A percentile compares a stretch with the other conserved stretches of the same genome.
Evolutionary conservation across 2,329 filamentous ascomycete genomes (phyloP).

Genomic region (Dactylonectria estremocensis): DNA sequence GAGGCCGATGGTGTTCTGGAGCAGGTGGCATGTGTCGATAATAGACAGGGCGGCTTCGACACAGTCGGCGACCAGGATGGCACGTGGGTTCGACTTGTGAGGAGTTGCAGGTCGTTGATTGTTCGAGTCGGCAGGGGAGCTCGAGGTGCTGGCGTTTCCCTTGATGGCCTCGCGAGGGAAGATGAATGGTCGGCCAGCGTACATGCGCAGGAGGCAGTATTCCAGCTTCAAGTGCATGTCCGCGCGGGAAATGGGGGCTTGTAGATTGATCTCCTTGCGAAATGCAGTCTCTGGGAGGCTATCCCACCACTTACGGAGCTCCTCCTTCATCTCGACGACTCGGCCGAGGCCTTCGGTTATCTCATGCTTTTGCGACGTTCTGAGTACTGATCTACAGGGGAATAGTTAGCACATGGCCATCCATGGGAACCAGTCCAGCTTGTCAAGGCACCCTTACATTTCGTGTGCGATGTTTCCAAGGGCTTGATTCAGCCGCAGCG

Average conservation of each 20-base stretch:
- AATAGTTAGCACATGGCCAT: conserved; percentile 24
- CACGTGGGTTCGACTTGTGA: conserved; percentile 51
- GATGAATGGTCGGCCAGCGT: conserved; percentile 68
- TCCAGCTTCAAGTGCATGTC: conserved; percentile 67
- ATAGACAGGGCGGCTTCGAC: conserved; percentile 67
- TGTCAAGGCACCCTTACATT: conserved; percentile 49
- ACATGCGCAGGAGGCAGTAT: conserved; percentile 68
- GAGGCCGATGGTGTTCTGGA: conserved; percentile 66
- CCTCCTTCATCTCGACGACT: conserved; percentile 55
- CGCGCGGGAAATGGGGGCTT: conserved; percentile 60
- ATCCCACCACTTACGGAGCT: conserved; percentile 58
- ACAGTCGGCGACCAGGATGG: conserved; percentile 65
- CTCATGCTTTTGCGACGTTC: conserved; percentile 51
- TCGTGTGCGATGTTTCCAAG: conserved; percentile 57
- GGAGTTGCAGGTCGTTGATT: conserved; percentile 46
- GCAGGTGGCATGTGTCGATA: conserved; percentile 64
- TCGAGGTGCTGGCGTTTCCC: conserved; percentile 49
- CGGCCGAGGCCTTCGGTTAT: conserved; percentile 52
- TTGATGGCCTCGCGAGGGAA: conserved; percentile 54
- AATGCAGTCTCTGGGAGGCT: conserved; percentile 52
- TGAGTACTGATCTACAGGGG: conserved; percentile 52
- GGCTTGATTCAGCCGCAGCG: conserved; percentile 55
- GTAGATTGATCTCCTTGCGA: conserved; percentile 57
- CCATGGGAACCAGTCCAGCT: not conserved
- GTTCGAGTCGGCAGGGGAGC: conserved; percentile 51